Conservation (phyloP, 495 filamentous ascomycete genomes). For the Trichoderma parareesei region DNA sequence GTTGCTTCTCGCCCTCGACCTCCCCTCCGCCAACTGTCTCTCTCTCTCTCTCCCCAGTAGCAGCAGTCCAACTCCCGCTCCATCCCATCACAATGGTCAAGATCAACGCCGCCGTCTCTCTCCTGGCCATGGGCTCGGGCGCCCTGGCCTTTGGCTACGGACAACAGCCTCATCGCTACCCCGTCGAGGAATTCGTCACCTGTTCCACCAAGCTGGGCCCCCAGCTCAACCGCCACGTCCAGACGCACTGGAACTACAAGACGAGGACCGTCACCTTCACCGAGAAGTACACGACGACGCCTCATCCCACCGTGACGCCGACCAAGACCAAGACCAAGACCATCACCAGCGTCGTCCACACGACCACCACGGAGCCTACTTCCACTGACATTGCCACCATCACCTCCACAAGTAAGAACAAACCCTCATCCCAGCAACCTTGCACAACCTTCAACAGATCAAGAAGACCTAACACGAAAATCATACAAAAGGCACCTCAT, state of each 20-base stretch:
- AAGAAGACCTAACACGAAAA: no score
- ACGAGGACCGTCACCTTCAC: not conserved
- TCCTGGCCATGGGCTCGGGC: not conserved
- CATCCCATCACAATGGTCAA: constrained; percentile 3
- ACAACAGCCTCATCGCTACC: not conserved
- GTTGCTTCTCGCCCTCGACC: not conserved
- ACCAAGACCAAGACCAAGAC: not conserved
- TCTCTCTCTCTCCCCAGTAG: not conserved
- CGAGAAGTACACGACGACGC: not conserved
- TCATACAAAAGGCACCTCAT: not conserved
- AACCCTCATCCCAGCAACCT: no score
- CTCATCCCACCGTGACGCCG: constrained; percentile 1
- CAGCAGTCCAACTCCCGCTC: not conserved
- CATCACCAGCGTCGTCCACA: not conserved
- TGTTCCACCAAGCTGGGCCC: not conserved
- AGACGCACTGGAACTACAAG: constrained; percentile 1
- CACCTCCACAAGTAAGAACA: not conserved
- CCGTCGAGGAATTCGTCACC: not conserved
- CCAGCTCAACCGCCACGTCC: not conserved
- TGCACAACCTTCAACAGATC: no score
- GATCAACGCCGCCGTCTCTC: not conserved
- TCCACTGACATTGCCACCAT: not conserved
- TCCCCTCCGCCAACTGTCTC: not conserved
- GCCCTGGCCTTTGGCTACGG: not conserved
- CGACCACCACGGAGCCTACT: not conserved